Evolutionary conservation across 345 rosid genomes (phyloP), one percentile per base, ranked within the genome.

Genomic region (Salix dunnii): DNA sequence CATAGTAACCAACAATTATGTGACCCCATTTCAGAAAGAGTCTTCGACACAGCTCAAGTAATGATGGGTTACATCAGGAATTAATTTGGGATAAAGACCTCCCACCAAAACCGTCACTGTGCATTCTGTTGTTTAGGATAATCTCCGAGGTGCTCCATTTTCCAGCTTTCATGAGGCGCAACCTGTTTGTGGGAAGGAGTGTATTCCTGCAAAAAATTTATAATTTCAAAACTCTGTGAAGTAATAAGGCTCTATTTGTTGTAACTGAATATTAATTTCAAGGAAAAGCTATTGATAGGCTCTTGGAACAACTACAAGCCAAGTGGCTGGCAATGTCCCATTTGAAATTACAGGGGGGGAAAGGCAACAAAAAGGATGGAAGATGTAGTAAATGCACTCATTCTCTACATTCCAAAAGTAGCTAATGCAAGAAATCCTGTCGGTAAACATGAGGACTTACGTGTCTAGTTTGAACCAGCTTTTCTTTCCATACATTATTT

Each of bases 131-230:
- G 82, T 81, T 75, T 81, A n/a, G 87, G 75, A 68, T 88, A 88
- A 71, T 83, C 88, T 66, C 90, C 93, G 9, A 91, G 89, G 73
- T 94, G 85, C 79, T 89, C 87, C 90, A 83, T 87, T 69, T 88
- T 79, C 98, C 98, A 94, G 93, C 94, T 94, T 86, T 92, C 97
- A n/a, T 83, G 95, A 49, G 95, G 78, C 73, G 98, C 95, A 48
- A 94, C 84, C 0, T 89, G 93, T 74, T 87, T 86, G 68, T 95
- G 97, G 61, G 85, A 84, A 71, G 97, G 96, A 70, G 83, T 74
- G 74, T 89, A 90, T 76, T 86, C 84, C 99, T 95, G 92, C 83
- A 79, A 84, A 66, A 68, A 18, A 73, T 70, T 21, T 64, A 11
- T 18, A 40, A 46, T 13, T 69, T 77, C 23, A 76, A 46, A 67